Evolutionary conservation across 371 early-diverging fungal species (phyloP), one percentile per base, ranked within the genome.

Genomic region (Mortierella sp.): DNA sequence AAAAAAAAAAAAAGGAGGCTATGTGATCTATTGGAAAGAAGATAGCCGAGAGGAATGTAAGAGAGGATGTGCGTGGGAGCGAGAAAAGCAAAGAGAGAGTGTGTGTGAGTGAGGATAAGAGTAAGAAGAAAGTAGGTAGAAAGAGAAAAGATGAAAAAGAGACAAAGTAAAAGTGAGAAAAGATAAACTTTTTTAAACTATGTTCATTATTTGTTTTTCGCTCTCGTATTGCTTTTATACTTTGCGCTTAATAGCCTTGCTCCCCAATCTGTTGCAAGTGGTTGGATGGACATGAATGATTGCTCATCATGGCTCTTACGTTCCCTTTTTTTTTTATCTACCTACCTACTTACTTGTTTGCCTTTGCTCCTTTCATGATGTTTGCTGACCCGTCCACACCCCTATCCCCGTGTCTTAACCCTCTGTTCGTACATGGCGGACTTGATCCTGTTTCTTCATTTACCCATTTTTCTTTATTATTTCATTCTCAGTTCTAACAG

Each of bases 81-180:
- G 31, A 40, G 23, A 29, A 19, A 13, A 29, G 47, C 19, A 22
- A 17, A 19, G 19, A 19, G 47, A 47, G 5, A 51, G 51, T 3
- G 51, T 26, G 51, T 8, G 51, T 9, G 28, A 23, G 12, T 28
- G 42, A 54, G n/a, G n/a, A 40, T 10, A 42, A 37, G 60, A 35
- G 49, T 28, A 19, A 43, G 23, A 51, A 37, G n/a, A 17, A n/a
- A 56, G 37, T 3, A 51, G 51, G 29, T 35, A 51, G 13, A 40
- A 40, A 45, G 51, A 31, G 35, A 28, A 32, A 32, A n/a, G 40
- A 43, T 43, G 32, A 35, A 26, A 63, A 40, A 23, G 58, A 58
- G 58, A 34, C 10, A n/a, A 22, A 63, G 47, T 4, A 61, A 23
- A 40, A 31, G 47, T 43, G 26, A 31, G 29, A 53, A 55, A 19